These are phyloP conservation scores for Strigomonas culicis DNA, from an alignment of 208 protist species.

Conservation along the genomic window DNA sequence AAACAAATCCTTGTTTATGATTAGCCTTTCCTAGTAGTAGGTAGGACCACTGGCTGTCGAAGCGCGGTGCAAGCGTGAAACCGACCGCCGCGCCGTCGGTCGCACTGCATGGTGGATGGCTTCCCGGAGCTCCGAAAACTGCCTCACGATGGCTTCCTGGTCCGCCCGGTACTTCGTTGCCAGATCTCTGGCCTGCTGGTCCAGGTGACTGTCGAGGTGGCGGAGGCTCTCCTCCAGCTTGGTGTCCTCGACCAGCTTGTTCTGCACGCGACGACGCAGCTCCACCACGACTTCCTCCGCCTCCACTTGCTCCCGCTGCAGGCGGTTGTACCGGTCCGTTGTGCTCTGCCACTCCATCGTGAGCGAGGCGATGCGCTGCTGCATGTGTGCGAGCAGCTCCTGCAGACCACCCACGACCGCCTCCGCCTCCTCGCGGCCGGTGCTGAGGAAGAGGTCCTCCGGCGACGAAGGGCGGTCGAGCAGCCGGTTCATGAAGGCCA, in stretches of 20 bases:
- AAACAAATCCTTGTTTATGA: not conserved
- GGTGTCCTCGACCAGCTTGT: constrained; percentile 72
- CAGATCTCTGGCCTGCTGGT: constrained; percentile 77
- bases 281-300: constrained; percentile 63
- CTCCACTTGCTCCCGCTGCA: constrained; percentile 49
- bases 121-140: constrained; percentile 62
- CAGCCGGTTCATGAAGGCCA: constrained; percentile 15
- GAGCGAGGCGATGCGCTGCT: constrained; percentile 14
- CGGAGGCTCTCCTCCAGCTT: constrained; percentile 69
- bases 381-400: constrained; percentile 31
- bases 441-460: not conserved
- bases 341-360: constrained; percentile 48
- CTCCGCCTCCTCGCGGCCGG: constrained; percentile 11
- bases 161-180: constrained; percentile 77
- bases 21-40: not conserved
- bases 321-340: constrained; percentile 37
- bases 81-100: constrained; percentile 14
- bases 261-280: constrained; percentile 64
- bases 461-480: constrained; percentile 1
- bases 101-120: constrained; percentile 53
- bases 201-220: constrained; percentile 62
- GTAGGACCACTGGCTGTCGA: not conserved
- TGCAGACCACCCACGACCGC: constrained; percentile 27
- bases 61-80: not conserved
- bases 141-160: constrained; percentile 66